Conservation (phyloP, 2,329 filamentous ascomycete genomes). For the Fusarium stilboides region DNA sequence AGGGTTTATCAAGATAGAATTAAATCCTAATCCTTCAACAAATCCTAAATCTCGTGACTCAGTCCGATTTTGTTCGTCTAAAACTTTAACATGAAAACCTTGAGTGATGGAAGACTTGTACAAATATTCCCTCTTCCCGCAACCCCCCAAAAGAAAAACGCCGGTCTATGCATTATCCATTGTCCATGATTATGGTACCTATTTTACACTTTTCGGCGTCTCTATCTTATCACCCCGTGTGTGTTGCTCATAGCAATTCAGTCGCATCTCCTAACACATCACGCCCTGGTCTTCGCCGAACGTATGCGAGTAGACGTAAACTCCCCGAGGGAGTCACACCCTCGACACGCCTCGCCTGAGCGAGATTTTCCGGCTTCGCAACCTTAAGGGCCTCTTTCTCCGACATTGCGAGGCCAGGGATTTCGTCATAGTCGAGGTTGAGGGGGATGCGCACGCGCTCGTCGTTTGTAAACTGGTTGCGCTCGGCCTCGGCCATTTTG, state of each 20-base stretch:
- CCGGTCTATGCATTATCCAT: slow-evolving; percentile 18
- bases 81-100: not conserved
- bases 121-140: not conserved
- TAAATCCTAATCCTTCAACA: slow-evolving; percentile 14
- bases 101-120: not conserved
- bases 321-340: slow-evolving; percentile 77
- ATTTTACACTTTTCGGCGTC: not conserved
- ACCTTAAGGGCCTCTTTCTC: slow-evolving; percentile 80
- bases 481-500: slow-evolving; percentile 76
- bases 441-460: slow-evolving; percentile 80
- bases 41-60: slow-evolving; percentile 12
- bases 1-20: slow-evolving; percentile 9
- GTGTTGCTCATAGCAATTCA: slow-evolving; percentile 6
- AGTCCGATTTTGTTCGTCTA: not conserved
- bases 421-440: slow-evolving; percentile 81
- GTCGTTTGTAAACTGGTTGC: slow-evolving; percentile 79
- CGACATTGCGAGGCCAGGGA: slow-evolving; percentile 83
- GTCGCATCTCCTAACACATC: not conserved
- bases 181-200: slow-evolving; percentile 9
- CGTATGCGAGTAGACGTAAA: slow-evolving; percentile 73
- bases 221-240: not conserved
- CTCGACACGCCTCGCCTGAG: slow-evolving; percentile 90
- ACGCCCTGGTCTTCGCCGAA: slow-evolving; percentile 58
- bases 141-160: slow-evolving; percentile 9
- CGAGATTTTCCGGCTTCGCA: slow-evolving; percentile 86